Evolutionary conservation across 2,329 filamentous ascomycete species (phyloP), one percentile per base, ranked within the genome.

Genomic region (Fusarium newnesense): DNA sequence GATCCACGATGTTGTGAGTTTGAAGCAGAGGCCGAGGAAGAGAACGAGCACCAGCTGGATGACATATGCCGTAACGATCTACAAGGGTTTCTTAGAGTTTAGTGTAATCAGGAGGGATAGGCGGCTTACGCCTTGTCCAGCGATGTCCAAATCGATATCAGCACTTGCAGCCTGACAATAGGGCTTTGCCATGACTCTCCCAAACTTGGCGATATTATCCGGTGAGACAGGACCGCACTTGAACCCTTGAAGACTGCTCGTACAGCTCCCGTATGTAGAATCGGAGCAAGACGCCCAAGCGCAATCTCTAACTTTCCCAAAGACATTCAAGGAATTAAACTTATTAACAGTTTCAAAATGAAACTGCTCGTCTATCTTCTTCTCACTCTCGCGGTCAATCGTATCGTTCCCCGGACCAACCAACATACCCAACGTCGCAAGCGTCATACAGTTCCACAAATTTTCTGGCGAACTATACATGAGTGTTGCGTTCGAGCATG

Each of bases 91-190:
- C 1, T 66, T 8, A 56, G 40, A 6, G 19, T 13, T 9, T 30
- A 1, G 4, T 5, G 1, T 10, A 36, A 26, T 0, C 3, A n/a
- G 13, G 3, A 12, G n/a, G 10, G n/a, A 7, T 9, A 18, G n/a
- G 10, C 12, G 3, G 32, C 60, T 21, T 24, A 49, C 60, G 32
- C 49, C 60, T 32, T 64, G 63, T 0, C 60, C 63, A 2, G 49
- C 42, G 4, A 58, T 49, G 9, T 64, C 63, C 13, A 49, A 19
- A 4, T 64, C 60, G 0, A 64, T 56, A 0, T 49, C 63, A 0
- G 49, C 42, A 3, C 19, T 49, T n/a, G 60, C 63, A 8, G 42
- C 49, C 26, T 57, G 9, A 15, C 63, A 66, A 7, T 66, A 64
- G 1, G 49, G 42, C 9, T 6, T 19, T 0, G 26, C 5, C 60